Percentiles rank a stretch among this genome's conserved stretches.
phyloP scores from a whole-genome alignment of 495 filamentous ascomycete species.

The Daldinia vernicosa region DNA sequence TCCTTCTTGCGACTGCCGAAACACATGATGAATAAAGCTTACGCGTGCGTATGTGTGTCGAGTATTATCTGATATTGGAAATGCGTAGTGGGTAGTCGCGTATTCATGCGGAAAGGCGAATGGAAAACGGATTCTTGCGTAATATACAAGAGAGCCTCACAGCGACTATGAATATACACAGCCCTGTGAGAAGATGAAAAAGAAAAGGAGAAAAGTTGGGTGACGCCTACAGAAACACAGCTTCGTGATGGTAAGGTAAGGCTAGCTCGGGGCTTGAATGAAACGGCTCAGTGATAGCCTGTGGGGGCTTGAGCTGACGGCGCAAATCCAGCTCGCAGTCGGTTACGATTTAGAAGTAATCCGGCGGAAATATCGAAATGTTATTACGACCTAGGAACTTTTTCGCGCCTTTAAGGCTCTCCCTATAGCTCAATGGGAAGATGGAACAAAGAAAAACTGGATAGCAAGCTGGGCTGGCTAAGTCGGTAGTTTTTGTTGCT shows the following conservation, averaged over 20 bases:
- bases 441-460: constrained; percentile 18
- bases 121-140: constrained; percentile 2
- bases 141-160: constrained; percentile 23
- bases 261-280: constrained; percentile 30
- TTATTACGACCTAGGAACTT: constrained; percentile 8
- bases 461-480: constrained; percentile 19
- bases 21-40: constrained; percentile 63
- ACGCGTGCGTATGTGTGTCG: constrained; percentile 20
- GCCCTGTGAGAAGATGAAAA: constrained; percentile 1
- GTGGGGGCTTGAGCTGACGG: constrained; percentile 30
- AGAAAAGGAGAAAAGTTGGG: constrained; percentile 17
- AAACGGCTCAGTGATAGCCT: constrained; percentile 26
- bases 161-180: constrained; percentile 16
- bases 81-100: constrained; percentile 6
- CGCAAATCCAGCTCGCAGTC: constrained; percentile 24
- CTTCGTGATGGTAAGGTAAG: constrained; percentile 20
- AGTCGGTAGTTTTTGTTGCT: constrained; percentile 29
- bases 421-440: constrained; percentile 15
- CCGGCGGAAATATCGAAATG: background rate
- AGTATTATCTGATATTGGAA: constrained; percentile 11
- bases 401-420: constrained; percentile 4
- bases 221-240: constrained; percentile 18
- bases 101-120: constrained; percentile 24
- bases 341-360: constrained; percentile 1
- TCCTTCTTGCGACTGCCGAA: constrained; percentile 66